These are phyloP conservation scores for Murraya koenigii DNA, from an alignment of 345 rosid genomes.

Conservation along the genomic window DNA sequence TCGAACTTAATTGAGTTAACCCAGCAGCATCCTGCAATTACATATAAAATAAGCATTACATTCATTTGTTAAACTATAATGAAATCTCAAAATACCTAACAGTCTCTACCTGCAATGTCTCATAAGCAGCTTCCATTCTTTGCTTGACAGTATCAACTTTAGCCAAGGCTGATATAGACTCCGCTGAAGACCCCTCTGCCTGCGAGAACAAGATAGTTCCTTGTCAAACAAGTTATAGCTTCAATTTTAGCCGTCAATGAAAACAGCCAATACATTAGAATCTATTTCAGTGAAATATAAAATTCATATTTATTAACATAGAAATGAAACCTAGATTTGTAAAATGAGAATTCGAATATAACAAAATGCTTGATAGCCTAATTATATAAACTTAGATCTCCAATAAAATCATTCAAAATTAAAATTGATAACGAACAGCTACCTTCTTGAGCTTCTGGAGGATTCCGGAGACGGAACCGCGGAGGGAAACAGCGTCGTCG, in stretches of 20 bases:
- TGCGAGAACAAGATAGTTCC: conserved; percentile 16
- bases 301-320: not conserved
- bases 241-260: not conserved
- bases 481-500: conserved; percentile 87
- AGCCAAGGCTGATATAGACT: conserved; percentile 85
- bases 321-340: not conserved
- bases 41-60: conserved; percentile 2
- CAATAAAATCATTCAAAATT: not conserved
- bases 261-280: not conserved
- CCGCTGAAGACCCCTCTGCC: conserved; percentile 98
- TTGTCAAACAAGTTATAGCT: conserved; percentile 2
- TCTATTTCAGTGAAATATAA: not conserved
- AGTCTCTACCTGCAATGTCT: conserved; percentile 73
- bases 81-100: conserved; percentile 3
- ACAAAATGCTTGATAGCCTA: not conserved
- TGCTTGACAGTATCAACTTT: conserved; percentile 95
- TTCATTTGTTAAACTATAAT: not conserved
- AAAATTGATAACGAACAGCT: not conserved
- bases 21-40: conserved; percentile 89
- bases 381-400: not conserved
- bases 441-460: conserved; percentile 94
- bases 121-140: conserved; percentile 95
- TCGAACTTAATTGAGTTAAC: conserved; percentile 88
- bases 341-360: not conserved
- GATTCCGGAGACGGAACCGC: conserved; percentile 71